Evolutionary conservation across 2,329 filamentous ascomycete species (phyloP), one percentile per base, ranked within the genome.

Genomic region (Trichoderma harzianum): DNA sequence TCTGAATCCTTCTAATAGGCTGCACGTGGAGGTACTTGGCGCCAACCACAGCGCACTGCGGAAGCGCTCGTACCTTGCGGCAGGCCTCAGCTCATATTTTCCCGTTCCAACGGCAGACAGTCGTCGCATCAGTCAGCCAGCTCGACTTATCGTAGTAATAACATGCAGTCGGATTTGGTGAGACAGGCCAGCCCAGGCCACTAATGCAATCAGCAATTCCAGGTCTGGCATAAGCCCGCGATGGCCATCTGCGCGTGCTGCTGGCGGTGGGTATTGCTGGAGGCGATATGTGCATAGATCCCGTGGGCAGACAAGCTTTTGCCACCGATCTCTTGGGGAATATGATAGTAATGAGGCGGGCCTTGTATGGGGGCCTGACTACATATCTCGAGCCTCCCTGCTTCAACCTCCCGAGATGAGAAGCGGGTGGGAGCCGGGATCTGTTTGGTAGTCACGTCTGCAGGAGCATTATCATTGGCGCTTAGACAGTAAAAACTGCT

Each of bases 191-290:
- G 68, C 47, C 68, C 10, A 26, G 12, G 21, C 30, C 43, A 24
- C 60, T 70, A 47, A 70, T 58, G 68, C 60, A 70, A 64, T 55
- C 55, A 47, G 68, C 60, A 64, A 55, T 26, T 51, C 58, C 68
- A 57, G 32, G 51, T 18, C 58, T 64, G 60, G 58, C 24, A 58
- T 63, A 63, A 53, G 60, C 57, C 30, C 39, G 39, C 18, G 39
- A 69, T 34, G n/a, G 24, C 36, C 39, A n/a, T 51, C 26, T 36
- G 28, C 16, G 28, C 43, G 28, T 24, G 63, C 63, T 8, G 47
- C 21, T 5, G 47, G 43, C 62, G 21, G 53, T 43, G 65, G 26
- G 30, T 32, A 10, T 32, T 32, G 30, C 30, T 32, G 30, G 30
- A 32, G 30, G 34, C 36, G 55, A 26, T 51, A 61, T 32, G n/a